Conservation (phyloP, 2,329 filamentous ascomycete species). For the Geosmithia putterillii region DNA sequence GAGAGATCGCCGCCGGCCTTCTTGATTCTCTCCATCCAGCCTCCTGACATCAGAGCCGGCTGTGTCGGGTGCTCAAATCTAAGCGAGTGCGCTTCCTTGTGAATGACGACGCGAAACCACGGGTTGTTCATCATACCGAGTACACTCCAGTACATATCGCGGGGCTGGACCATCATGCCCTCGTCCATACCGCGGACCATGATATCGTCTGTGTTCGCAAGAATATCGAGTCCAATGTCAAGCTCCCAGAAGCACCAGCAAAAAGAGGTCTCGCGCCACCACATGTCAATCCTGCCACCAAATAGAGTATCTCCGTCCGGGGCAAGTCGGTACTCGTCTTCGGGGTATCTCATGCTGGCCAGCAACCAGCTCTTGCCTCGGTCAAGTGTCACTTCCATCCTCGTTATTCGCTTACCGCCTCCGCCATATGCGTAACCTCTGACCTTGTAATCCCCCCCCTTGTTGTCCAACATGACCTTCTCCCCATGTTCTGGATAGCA, state of each 20-base stretch:
- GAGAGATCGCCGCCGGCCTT: slow-evolving; percentile 66
- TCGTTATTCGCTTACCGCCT: slow-evolving; percentile 70
- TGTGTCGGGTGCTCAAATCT: slow-evolving; percentile 85
- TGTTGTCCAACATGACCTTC: slow-evolving; percentile 33
- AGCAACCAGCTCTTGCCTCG: slow-evolving; percentile 71
- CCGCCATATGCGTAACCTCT: slow-evolving; percentile 83
- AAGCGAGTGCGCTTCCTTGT: slow-evolving; percentile 47
- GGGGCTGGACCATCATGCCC: slow-evolving; percentile 17
- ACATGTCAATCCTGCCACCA: slow-evolving; percentile 68
- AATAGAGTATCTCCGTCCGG: slow-evolving; percentile 52
- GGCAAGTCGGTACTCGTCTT: slow-evolving; percentile 64
- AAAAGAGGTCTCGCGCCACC: slow-evolving; percentile 69
- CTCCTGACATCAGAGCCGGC: slow-evolving; percentile 62
- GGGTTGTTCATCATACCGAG: slow-evolving; percentile 98
- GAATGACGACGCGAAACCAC: slow-evolving; percentile 76
- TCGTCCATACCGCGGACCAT: slow-evolving; percentile 86
- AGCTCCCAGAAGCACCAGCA: slow-evolving; percentile 92
- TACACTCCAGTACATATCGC: slow-evolving; percentile 94
- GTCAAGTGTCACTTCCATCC: slow-evolving; percentile 75
- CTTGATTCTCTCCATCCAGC: slow-evolving; percentile 91
- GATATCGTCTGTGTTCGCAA: slow-evolving; percentile 57
- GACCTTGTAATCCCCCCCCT: slow-evolving; percentile 45
- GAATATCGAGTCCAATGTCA: slow-evolving; percentile 48
- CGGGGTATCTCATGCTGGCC: slow-evolving; percentile 67
- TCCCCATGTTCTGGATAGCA: slow-evolving; percentile 74